Evolutionary conservation across 2,329 filamentous ascomycete genomes (phyloP), one percentile per base, ranked within the genome.

Genomic region (Beauveria australis): DNA sequence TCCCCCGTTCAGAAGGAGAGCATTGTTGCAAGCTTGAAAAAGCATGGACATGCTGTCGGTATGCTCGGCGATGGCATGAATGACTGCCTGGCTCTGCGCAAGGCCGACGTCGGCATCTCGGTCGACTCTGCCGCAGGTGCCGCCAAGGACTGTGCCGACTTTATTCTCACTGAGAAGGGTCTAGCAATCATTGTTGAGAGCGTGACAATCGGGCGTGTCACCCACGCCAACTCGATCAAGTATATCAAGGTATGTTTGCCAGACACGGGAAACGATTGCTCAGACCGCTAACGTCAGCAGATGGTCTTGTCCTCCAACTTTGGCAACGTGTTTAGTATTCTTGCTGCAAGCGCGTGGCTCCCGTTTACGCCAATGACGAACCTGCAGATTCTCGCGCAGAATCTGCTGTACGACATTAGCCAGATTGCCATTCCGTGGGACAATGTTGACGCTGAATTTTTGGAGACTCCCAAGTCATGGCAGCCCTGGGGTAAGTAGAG

Each of bases 241-340:
- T 70, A 70, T 57, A 68, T 70, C 62, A 69, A 68, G 63, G 61
- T 58, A 57, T 60, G 44, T 46, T 56, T 43, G 33, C 37, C 43
- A 5, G 47, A 28, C 53, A 19, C 26, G 14, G 16, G 9, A 3
- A 7, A 5, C n/a, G 37, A 37, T 46, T 37, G 30, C 16, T 22
- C 49, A 47, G 41, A 60, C 10, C 10, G 5, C 30, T 26, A n/a
- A 53, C 19, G 12, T 18, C 30, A 47, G 37, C 28, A 60, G 67
- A 70, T 70, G 69, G 69, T 69, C 10, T 62, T 68, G 9, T 70
- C 69, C 1, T 70, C 68, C 63, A 70, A 70, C 60, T 69, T 70
- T 57, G 69, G 69, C 37, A 70, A 70, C 44, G 69, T 70, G 14
- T 69, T 70, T 41, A 69, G 67, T 41, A 66, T 69, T 43, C 60